Evolutionary conservation across 495 filamentous ascomycete genomes (phyloP), one percentile per base, ranked within the genome.

Genomic region (Xylaria bambusicola): DNA sequence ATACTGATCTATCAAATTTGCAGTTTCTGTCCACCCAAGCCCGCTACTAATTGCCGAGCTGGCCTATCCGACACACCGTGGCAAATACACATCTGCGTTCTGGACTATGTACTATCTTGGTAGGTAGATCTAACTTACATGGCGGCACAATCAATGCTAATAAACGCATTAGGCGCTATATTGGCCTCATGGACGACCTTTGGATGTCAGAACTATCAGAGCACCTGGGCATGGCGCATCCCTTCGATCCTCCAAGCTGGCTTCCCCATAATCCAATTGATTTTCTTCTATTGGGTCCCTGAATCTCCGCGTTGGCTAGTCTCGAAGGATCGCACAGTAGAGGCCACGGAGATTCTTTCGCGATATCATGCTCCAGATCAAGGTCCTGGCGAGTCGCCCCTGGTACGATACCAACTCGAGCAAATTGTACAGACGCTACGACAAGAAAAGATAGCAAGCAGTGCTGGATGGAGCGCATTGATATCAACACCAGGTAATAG

Each of bases 1-100:
- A 13, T 8, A 21, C 47, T 50, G 2, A 50, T 50, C n/a, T 31
- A 10, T 13, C n/a, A 10, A 35, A 23, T 2, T 35, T 10, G 17
- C n/a, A 50, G 82, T 86, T 33, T 74, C 75, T 38, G 75, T 76
- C 40, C 74, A 79, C 26, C 81, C 82, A 6, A 83, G 80, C 0
- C 85, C 85, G 0, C 76, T 81, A 1, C 85, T 86, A 55, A 82
- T 85, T 42, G 79, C 80, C 1, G 86, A 88, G 67, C 80, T 86
- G 58, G 79, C 62, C 5, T 82, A 87, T 63, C 86, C 86, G 1
- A 74, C 79, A 20, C 83, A 80, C 62, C 77, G 84, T 42, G 84
- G 83, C 15, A 77, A 80, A 42, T 64, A 67, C 35, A 63, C 51
- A 35, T 63, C 58, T 35, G 60, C 70, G 10, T 66, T 65, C 62